These are phyloP conservation scores for Zygosaccharomyces bailii DNA, from an alignment of 805 yeast genomes.

Conservation along the genomic window DNA sequence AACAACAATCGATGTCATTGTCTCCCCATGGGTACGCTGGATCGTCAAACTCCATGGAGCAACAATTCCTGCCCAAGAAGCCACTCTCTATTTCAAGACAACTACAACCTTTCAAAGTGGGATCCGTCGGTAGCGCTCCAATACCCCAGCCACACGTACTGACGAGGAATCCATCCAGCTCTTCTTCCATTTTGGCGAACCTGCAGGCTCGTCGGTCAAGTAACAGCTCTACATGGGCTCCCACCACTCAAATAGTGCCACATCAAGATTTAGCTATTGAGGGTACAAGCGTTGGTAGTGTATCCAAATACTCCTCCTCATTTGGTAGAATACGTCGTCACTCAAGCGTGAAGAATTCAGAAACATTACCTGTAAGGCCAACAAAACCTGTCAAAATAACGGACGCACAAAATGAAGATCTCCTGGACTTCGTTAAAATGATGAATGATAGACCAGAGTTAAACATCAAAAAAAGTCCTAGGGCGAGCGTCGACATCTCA, in stretches of 20 bases:
- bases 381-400: slow-evolving; percentile 28
- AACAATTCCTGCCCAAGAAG: slow-evolving; percentile 22
- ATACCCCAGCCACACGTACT: slow-evolving; percentile 31
- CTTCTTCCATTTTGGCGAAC: slow-evolving; percentile 43
- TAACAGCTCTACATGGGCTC: slow-evolving; percentile 33
- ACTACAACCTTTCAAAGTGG: slow-evolving; percentile 38
- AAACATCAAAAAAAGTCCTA: slow-evolving; percentile 27
- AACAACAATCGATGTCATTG: slow-evolving; percentile 22
- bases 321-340: slow-evolving; percentile 66
- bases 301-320: slow-evolving; percentile 67
- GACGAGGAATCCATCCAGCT: slow-evolving; percentile 44
- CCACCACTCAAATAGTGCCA: slow-evolving; percentile 20
- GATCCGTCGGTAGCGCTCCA: slow-evolving; percentile 35
- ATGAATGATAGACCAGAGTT: slow-evolving; percentile 62
- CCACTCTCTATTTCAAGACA: slow-evolving; percentile 25
- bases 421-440: slow-evolving; percentile 67
- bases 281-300: slow-evolving; percentile 38
- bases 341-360: slow-evolving; percentile 40
- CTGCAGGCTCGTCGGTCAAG: slow-evolving; percentile 42
- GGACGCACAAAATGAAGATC: slow-evolving; percentile 39
- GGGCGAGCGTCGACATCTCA: slow-evolving; percentile 27
- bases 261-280: slow-evolving; percentile 20
- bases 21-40: slow-evolving; percentile 27
- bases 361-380: slow-evolving; percentile 28
- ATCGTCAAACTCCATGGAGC: slow-evolving; percentile 19